phyloP scores from a whole-genome alignment of 495 filamentous ascomycete species.

The Amphirosellinia nigrospora region DNA sequence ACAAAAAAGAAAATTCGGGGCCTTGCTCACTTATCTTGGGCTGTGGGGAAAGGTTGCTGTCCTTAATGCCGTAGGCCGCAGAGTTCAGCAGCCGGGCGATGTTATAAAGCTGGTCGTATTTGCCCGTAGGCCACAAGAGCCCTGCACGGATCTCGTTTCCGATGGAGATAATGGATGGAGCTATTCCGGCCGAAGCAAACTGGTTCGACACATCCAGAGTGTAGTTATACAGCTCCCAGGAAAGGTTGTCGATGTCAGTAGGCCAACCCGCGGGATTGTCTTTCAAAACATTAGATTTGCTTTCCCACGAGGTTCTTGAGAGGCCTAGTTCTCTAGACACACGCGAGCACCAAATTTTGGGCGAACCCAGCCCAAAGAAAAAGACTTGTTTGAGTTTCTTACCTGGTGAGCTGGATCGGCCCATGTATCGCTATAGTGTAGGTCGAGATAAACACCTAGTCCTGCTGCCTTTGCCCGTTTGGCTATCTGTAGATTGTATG shows the following conservation, averaged over 20 bases:
- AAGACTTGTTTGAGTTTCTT: background rate
- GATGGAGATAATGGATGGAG: slow-evolving; percentile 68
- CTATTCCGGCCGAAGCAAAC: slow-evolving; percentile 59
- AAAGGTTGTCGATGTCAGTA: slow-evolving; percentile 60
- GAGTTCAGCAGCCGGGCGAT: slow-evolving; percentile 68
- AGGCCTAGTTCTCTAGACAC: background rate
- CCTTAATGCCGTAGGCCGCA: slow-evolving; percentile 65
- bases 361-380: background rate
- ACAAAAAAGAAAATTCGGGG: background rate
- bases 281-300: slow-evolving; percentile 27
- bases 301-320: background rate
- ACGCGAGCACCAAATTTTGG: background rate
- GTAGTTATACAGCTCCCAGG: slow-evolving; percentile 70
- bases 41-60: slow-evolving; percentile 59
- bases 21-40: slow-evolving; percentile 57
- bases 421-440: slow-evolving; percentile 76
- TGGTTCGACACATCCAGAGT: slow-evolving; percentile 64
- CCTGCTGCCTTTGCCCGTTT: slow-evolving; percentile 68
- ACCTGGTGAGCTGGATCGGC: slow-evolving; percentile 50
- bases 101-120: slow-evolving; percentile 53
- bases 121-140: slow-evolving; percentile 69
- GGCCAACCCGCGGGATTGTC: slow-evolving; percentile 68
- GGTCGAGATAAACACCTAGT: slow-evolving; percentile 68
- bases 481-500: slow-evolving; percentile 72
- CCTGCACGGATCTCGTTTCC: slow-evolving; percentile 73